These are phyloP conservation scores for Ogataea sp. DNA, from an alignment of 805 yeast genomes.

Conservation along the genomic window DNA sequence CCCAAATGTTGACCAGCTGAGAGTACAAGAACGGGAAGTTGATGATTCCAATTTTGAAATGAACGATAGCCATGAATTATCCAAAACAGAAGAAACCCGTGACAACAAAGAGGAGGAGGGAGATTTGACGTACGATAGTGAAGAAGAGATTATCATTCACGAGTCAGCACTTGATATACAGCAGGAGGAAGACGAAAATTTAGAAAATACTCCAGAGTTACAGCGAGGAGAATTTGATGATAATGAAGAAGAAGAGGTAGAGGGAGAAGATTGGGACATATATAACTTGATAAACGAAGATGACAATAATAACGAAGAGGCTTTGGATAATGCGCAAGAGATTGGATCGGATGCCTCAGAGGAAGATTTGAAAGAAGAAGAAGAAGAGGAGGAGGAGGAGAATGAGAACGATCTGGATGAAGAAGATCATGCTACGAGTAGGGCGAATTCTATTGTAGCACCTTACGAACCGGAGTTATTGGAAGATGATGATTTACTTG, in stretches of 20 bases:
- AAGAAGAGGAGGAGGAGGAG: slow-evolving; percentile 6
- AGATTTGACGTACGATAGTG: neutral
- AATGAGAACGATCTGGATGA: neutral
- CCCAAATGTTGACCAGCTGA: too few relatives aligned
- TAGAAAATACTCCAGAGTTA: too few relatives aligned
- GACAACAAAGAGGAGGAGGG: slow-evolving; percentile 4
- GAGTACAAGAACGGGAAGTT: too few relatives aligned
- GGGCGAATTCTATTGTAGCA: too few relatives aligned
- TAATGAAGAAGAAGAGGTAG: neutral
- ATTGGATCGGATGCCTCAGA: too few relatives aligned
- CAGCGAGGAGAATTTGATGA: neutral
- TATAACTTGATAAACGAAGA: neutral
- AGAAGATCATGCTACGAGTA: neutral
- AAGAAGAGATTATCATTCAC: slow-evolving; percentile 1
- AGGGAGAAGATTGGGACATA: neutral
- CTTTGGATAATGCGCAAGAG: neutral
- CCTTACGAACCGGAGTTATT: neutral
- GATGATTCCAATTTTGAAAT: too few relatives aligned
- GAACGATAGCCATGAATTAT: too few relatives aligned
- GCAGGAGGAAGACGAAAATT: too few relatives aligned
- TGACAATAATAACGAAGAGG: neutral
- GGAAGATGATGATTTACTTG: neutral
- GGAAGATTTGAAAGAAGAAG: slow-evolving; percentile 1
- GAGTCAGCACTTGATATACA: too few relatives aligned
- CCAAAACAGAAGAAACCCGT: too few relatives aligned